Evolutionary conservation across 2,329 filamentous ascomycete genomes (phyloP), one percentile per base, ranked within the genome.

Genomic region (Leptographium flavum): DNA sequence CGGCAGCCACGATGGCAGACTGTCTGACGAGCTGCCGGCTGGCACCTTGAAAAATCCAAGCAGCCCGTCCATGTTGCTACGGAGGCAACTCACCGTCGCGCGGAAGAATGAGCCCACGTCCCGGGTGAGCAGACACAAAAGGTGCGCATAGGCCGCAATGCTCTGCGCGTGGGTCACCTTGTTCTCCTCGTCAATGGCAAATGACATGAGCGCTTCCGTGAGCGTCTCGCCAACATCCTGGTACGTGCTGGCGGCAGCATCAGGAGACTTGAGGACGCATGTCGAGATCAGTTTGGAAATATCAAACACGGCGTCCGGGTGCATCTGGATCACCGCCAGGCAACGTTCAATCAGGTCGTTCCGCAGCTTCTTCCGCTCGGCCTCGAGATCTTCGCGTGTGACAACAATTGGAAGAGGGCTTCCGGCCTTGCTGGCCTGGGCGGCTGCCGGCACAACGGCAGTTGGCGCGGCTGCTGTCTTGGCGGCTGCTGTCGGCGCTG

Each of bases 1-100:
- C 13, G 87, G 84, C 51, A 96, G 82, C 87, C 90, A 98, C 2
- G 87, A 84, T 5, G 87, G 84, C n/a, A 87, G 69, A 47, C 92
- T 83, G 41, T 94, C 85, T 0, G 73, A 67, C 4, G 82, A 70
- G 46, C 81, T 75, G 23, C 79, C 75, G 0, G 76, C 67, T 5
- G 76, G 69, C 4, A 87, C 66, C 55, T 83, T 81, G 53, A 98
- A 74, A 60, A 95, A 95, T 3, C 69, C 72, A 25, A 94, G 70
- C 50, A 95, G 77, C 32, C 79, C 79, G 10, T 71, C 69, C 35
- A 95, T 82, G 55, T 82, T 86, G 17, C 85, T 79, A 57, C 82
- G 83, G 22, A 98, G 64, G 32, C 81, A 79, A 25, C 81, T 75
- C 17, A 88, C 63, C 17, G 85, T 86, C 42, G 79, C 78, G 42